Conservation (phyloP, 2,329 filamentous ascomycete genomes). For the Teratosphaeria pseudoeucalypti region DNA sequence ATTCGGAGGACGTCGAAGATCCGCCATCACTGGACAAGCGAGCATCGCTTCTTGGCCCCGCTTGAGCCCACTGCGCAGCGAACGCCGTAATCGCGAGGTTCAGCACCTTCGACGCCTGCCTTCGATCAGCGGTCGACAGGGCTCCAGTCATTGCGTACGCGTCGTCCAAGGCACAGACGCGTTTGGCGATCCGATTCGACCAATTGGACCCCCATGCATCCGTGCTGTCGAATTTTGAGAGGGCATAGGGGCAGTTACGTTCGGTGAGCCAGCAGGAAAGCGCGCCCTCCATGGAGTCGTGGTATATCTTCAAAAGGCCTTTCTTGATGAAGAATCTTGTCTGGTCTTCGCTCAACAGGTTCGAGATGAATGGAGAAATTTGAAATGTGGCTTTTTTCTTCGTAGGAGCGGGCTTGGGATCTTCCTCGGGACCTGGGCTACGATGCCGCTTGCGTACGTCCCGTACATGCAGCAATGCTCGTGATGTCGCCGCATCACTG, state of each 20-base stretch:
- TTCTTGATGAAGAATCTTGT: background rate
- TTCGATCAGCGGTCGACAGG: constrained; percentile 6
- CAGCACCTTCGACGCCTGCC: constrained; percentile 8
- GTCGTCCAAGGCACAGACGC: constrained; percentile 9
- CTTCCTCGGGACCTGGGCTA: background rate
- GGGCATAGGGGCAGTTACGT: constrained; percentile 10
- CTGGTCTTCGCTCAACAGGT: background rate
- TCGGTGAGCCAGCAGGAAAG: constrained; percentile 12
- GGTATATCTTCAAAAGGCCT: constrained; percentile 9
- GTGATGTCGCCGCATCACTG: background rate
- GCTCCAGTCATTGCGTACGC: constrained; percentile 7
- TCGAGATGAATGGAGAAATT: background rate
- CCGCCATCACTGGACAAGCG: constrained; percentile 1
- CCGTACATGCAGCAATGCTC: background rate
- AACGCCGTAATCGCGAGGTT: constrained; percentile 10
- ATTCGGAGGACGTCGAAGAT: background rate
- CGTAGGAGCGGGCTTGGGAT: background rate
- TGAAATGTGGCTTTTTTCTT: background rate
- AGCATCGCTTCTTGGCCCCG: constrained; percentile 8
- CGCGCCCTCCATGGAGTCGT: constrained; percentile 11
- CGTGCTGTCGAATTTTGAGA: constrained; percentile 6
- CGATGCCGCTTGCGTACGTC: background rate
- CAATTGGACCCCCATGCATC: constrained; percentile 10
- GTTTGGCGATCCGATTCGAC: constrained; percentile 9
- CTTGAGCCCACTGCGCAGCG: constrained; percentile 11